Base-by-base conservation (phyloP, 768 basidiomycete species). In the Boletellus sp. region DNA sequence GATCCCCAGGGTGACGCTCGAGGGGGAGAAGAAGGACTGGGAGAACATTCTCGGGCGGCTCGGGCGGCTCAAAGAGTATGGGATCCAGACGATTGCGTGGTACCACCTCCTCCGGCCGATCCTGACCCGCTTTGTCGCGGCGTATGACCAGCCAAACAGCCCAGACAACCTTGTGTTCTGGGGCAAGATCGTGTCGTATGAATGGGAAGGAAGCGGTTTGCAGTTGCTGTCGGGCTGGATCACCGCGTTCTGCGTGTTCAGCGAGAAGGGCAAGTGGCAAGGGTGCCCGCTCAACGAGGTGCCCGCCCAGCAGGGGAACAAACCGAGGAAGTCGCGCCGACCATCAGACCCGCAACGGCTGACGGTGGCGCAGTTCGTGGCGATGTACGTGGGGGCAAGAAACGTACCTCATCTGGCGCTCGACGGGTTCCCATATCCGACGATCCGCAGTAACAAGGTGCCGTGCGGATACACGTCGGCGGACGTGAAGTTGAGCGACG, bases 1-100 rank as follows among this genome's bases (percentile, higher is more conserved):
- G 2, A 70, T 78, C 4, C 74, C 78, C 15, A 66, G 58, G 28
- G 66, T 79, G 41, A 77, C 74, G 6, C 69, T 79, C 31, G 65
- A 72, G 42, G 77, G 77, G 1, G 66, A 64, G 34, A 65, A 61
- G 28, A 45, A 56, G 3, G 78, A 79, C 55, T 78, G 72, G 69
- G 50, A 68, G 15, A 52, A 56, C 5, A 62, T 78, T 11, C 59
- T 71, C 7, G 4, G 33, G 3, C 64, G 74, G 10, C 47, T 77
- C 23, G 74, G 74, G 11, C 72, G 68, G 51, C 59, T 78, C 39
- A 61, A 63, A 31, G 55, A 61, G 11, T 75, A 72, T 41, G 76
- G 72, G 1, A 59, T 70, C 17, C 59, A 56, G 9, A 66, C 69
- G 23, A 55, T 70, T 36, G 65, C 66, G 7, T 77, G 75, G 74